Conservation (phyloP, 345 rosid species). For the Raphanus sativus region DNA sequence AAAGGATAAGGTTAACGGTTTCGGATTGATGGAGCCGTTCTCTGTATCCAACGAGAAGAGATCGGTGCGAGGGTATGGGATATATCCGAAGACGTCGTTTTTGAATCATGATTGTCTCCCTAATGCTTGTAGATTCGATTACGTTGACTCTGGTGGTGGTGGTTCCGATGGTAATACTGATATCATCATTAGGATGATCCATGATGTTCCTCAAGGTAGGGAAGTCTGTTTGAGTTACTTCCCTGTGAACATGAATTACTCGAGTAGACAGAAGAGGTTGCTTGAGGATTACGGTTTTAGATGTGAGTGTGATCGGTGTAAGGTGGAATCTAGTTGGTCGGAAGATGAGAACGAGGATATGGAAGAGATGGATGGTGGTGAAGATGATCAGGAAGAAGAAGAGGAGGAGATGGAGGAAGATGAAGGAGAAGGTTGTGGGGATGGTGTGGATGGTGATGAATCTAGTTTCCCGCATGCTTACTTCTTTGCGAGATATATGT, state of each 20-base stretch:
- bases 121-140: conserved; percentile 89
- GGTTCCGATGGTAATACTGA: conserved; percentile 35
- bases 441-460: conserved; percentile 22
- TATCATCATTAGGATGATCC: conserved; percentile 73
- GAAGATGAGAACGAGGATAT: conserved; percentile 44
- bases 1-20: conserved; percentile 76
- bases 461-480: conserved; percentile 75
- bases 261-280: conserved; percentile 59
- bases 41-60: conserved; percentile 46
- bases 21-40: conserved; percentile 78
- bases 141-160: conserved; percentile 48
- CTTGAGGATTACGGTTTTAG: conserved; percentile 72
- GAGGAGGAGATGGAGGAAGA: conserved; percentile 36
- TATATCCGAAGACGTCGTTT: conserved; percentile 70
- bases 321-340: conserved; percentile 89
- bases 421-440: conserved; percentile 23
- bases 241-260: conserved; percentile 70
- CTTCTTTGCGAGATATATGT: conserved; percentile 79
- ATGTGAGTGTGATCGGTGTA: conserved; percentile 84
- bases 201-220: conserved; percentile 78
- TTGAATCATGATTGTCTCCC: conserved; percentile 97
- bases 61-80: conserved; percentile 76
- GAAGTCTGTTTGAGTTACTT: conserved; percentile 91
- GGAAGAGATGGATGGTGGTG: conserved; percentile 28
- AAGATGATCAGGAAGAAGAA: conserved; percentile 36